Evolutionary conservation across 768 basidiomycete species (phyloP).

Genomic region (Suillus alpinus): DNA sequence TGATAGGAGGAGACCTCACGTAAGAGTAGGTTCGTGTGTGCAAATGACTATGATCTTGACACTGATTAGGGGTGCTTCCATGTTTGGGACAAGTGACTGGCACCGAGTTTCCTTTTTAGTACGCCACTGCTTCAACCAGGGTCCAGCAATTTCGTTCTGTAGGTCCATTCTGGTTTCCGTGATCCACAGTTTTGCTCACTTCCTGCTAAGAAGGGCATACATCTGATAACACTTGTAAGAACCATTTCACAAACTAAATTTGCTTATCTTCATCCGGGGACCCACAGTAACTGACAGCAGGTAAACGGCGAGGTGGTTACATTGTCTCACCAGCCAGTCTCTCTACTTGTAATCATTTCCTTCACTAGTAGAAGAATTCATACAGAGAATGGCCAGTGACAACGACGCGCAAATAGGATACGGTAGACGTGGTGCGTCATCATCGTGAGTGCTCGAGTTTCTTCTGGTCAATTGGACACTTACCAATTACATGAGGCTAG

Average conservation of each 20-base stretch:
- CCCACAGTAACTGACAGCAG: not conserved
- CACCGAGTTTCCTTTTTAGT: not conserved
- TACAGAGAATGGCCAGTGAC: slow-evolving; percentile 16
- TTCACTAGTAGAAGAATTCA: not conserved
- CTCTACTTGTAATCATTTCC: not conserved
- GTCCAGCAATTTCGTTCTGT: not conserved
- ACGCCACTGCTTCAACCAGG: not conserved
- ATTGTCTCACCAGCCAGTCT: not conserved
- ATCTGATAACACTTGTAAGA: not conserved
- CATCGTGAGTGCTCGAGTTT: slow-evolving; percentile 28
- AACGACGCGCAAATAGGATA: slow-evolving; percentile 22
- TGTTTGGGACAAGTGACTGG: not conserved
- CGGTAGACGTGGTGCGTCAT: slow-evolving; percentile 37
- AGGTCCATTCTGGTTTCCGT: not conserved
- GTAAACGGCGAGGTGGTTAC: not conserved
- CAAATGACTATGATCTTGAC: not conserved
- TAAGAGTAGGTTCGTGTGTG: not conserved
- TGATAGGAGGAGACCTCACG: not conserved
- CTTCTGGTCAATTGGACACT: not conserved
- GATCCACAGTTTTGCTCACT: not conserved
- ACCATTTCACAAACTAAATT: not conserved
- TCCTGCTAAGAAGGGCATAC: not conserved
- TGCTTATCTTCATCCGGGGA: not conserved
- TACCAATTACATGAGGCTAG: slow-evolving; percentile 30
- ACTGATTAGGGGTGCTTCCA: not conserved